Base-by-base conservation (phyloP, 106 monocot genomes). In the Dactylorhiza incarnata region DNA sequence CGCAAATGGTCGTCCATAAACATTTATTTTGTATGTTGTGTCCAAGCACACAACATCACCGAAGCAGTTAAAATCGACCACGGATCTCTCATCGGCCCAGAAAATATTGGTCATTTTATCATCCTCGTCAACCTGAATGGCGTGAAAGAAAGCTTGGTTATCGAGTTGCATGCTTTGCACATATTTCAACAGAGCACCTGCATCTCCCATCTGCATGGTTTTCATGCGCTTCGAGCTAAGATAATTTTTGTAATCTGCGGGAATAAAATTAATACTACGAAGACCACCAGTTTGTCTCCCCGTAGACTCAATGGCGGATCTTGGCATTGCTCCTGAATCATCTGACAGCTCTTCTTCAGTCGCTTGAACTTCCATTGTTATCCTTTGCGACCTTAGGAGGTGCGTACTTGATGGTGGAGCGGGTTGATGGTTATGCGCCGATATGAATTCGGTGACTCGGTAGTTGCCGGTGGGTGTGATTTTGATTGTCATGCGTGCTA, bases 1-100 rank as follows among this genome's bases (percentile, higher is more conserved):
- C 20, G 80, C 77, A 54, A 83, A 80, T 19, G 86, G 86, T 65
- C 86, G 76, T 17, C 86, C 82, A 81, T 86, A 80, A 72, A 78
- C 80, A 76, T 84, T 78, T 66, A 78, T 75, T 58, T 79, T 87
- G 59, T 78, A 84, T 20, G 81, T 81, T 9, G 81, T 81, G 75
- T 87, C 87, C 7, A 87, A 72, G 76, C 87, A 87, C 17, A 87
- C 61, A 51, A 84, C 87, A 78, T 87, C 87, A 74, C 87, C 83
- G 56, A 84, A 87, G 49, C 45, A 78, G 56, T 74, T 84, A 71
- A 77, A 87, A 75, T 87, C 87, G 7, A 54, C 44, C 71, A 78
- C 69, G 24, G 83, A 83, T 78, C 81, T 87, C 19, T 74, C 45
- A 81, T 87, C 87, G 1, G 87, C 81, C 87, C 87, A 87, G 55